Evolutionary conservation across 179 eudicot genomes (phyloP), one percentile per base, ranked within the genome.

Genomic region (Silene vulgaris): DNA sequence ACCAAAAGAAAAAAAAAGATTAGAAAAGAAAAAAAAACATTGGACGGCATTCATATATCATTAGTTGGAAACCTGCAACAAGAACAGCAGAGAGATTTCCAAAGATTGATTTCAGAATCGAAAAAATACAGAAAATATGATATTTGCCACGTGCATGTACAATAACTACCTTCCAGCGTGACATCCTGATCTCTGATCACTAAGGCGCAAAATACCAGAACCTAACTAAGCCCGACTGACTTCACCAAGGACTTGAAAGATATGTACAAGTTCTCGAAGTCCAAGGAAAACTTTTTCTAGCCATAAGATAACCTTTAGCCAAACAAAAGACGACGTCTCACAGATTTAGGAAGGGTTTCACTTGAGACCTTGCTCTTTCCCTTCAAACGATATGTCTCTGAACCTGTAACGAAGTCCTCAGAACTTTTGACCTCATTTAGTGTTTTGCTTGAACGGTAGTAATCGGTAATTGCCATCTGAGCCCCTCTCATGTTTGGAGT

Each of bases 321-420:
- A 30, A 92, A 90, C 76, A 94, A 79, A 65, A 94, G 94, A 2
- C 89, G 82, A 30, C 98, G 92, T 79, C 94, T 89, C 60, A 77
- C 96, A 66, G 98, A 90, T 86, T 94, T 94, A 54, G 97, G 78
- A 76, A 90, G 81, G 32, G 77, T 89, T 35, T 82, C 64, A 75
- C 81, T 81, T 26, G 85, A 54, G 20, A 29, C 81, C 76, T 78
- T 81, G 65, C 83, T 82, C 80, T 86, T 90, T 30, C 65, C 87
- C 80, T 75, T 77, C 71, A 82, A 69, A 67, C 82, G 80, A 65
- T 73, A 82, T 4, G 6, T 14, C 20, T 69, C 76, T 48, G 72
- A 54, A 30, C 29, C 75, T 40, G 45, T 69, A 35, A 66, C 74
- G 8, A 72, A 65, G 57, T 74, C 80, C 74, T 81, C 85, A 56